Evolutionary conservation across 176 grass and related monocot species (phyloP), one percentile per base, ranked within the genome.

Genomic region (Aegilops sharonensis): DNA sequence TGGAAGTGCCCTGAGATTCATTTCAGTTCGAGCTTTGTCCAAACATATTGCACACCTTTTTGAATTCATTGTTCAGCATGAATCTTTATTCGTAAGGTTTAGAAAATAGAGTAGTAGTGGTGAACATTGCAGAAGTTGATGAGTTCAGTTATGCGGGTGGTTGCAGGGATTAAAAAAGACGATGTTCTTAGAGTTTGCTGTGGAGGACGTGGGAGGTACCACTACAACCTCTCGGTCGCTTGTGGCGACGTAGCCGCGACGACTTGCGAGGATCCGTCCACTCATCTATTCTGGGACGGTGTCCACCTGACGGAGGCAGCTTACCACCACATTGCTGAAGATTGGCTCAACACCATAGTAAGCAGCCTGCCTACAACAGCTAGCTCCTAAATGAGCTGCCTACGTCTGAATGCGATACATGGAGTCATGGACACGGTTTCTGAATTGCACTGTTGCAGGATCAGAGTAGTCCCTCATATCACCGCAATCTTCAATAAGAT

Each of bases 301-400:
- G 54, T 61, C 9, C 76, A 78, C 32, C 11, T 78, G 20, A 78
- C 54, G 5, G 76, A 78, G 76, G 27, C 76, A 1, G 76, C 76
- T 25, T 62, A 78, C 76, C 30, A 21, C 50, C 12, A 78, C 71
- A 74, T 74, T 24, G 40, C 71, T 25, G 11, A 74, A 11, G 71
- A 74, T 74, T 74, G 71, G 71, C 71, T 74, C 9, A 23, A 13
- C n/a, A 24, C 71, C 71, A 74, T 74, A 74, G 60, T 62, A 62
- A 62, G 9, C 60, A 74, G 15, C 5, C 43, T 25, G 20, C 24
- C 40, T 74, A 42, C 71, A 47, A 74, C 39, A 74, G 40, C 40
- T 42, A 75, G 72, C 39, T 48, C 31, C 5, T 69, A 66, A 69
- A 35, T 37, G 6, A 37, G 30, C 24, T 35, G 30, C 60, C 6